Evolutionary conservation across 441 rosid species (phyloP).

Genomic region (Mallotus repandus): DNA sequence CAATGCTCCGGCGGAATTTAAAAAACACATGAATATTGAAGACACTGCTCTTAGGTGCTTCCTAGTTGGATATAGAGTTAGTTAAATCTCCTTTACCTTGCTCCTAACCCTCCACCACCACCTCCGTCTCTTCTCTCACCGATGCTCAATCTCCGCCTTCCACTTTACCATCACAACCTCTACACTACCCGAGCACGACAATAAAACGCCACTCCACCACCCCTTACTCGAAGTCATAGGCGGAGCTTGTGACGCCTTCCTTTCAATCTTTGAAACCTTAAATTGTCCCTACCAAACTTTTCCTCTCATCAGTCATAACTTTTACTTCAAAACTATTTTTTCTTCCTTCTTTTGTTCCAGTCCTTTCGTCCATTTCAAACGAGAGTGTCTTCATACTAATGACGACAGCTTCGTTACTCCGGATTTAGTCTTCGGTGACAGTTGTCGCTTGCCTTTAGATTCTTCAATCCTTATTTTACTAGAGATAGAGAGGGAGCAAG

Average conservation of each 20-base stretch:
- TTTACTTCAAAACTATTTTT: conserved; percentile 83
- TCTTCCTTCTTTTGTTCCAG: conserved; percentile 63
- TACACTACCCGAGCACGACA: conserved; percentile 23
- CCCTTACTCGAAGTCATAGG: conserved; percentile 69
- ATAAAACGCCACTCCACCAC: conserved; percentile 29
- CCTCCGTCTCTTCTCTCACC: not conserved
- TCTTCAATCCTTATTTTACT: conserved; percentile 69
- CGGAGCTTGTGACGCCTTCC: conserved; percentile 53
- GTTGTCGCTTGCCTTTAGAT: conserved; percentile 38
- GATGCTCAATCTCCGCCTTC: conserved; percentile 29
- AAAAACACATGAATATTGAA: conserved; percentile 24
- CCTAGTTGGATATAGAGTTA: conserved; percentile 46
- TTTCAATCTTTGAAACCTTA: conserved; percentile 51
- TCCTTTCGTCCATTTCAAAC: conserved; percentile 53
- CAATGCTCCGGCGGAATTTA: conserved; percentile 40
- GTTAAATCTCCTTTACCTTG: conserved; percentile 22
- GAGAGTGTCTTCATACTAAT: conserved; percentile 64
- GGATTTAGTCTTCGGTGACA: conserved; percentile 83
- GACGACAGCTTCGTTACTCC: conserved; percentile 70
- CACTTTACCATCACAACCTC: conserved; percentile 14
- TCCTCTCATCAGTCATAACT: conserved; percentile 57
- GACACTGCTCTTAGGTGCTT: conserved; percentile 39
- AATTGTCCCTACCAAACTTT: conserved; percentile 48
- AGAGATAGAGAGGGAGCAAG: no score
- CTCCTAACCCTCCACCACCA: not conserved